Evolutionary conservation across 2,329 filamentous ascomycete species (phyloP).

Genomic region (Xylariaceae sp.): DNA sequence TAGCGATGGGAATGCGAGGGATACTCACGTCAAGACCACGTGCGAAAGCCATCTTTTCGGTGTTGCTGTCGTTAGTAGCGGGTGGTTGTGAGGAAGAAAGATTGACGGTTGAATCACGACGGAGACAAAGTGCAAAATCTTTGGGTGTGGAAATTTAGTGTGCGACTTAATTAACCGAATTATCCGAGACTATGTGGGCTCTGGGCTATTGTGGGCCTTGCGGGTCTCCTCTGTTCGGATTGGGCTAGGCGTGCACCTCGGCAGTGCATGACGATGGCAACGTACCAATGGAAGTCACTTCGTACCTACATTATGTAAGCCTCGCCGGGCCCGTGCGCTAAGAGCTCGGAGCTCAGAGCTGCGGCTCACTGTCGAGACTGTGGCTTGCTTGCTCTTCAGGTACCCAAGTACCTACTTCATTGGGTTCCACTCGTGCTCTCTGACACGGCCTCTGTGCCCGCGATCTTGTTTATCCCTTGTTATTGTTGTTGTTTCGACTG

Average conservation of each 20-base stretch:
- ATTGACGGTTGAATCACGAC: slow-evolving; percentile 10
- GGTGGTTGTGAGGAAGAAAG: slow-evolving; percentile 10
- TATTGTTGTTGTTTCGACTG: slow-evolving; percentile 11
- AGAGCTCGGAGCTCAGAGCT: not conserved
- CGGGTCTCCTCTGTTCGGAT: no score
- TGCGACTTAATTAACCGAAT: slow-evolving; percentile 15
- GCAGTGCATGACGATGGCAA: no score
- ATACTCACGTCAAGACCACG: slow-evolving; percentile 22
- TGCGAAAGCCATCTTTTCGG: slow-evolving; percentile 20
- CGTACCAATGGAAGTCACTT: not conserved
- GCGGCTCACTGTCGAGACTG: slow-evolving; percentile 7
- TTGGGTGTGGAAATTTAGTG: slow-evolving; percentile 13
- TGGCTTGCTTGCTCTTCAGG: not conserved
- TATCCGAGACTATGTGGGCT: slow-evolving; percentile 1
- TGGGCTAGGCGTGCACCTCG: no score
- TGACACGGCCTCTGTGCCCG: not conserved
- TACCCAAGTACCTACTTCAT: not conserved
- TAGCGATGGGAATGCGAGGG: not conserved
- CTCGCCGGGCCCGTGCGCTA: slow-evolving; percentile 1
- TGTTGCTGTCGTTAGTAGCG: slow-evolving; percentile 22
- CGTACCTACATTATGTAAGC: slow-evolving; percentile 7
- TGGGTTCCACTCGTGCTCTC: not conserved
- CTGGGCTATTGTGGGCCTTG: not conserved
- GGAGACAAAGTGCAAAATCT: slow-evolving; percentile 3
- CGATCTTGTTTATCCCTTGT: not conserved